Conservation (phyloP, 2,329 filamentous ascomycete genomes). For the Penicillium occitanis region DNA sequence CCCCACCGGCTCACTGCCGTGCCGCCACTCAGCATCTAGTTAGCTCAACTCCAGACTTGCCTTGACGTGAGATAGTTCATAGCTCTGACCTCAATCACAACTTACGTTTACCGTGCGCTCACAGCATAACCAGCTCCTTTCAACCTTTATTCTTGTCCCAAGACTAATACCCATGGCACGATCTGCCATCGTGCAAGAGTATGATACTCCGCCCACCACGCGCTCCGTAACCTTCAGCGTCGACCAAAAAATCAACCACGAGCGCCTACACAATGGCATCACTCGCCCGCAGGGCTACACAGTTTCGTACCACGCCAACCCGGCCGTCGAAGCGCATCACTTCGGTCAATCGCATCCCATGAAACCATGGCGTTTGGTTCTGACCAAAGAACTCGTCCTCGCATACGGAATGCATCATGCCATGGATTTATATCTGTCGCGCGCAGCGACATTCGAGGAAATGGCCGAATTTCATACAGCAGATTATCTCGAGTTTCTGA, state of each 20-base stretch:
- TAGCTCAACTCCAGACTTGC: constrained; percentile 2
- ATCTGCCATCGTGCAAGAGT: constrained; percentile 52
- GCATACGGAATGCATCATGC: constrained; percentile 94
- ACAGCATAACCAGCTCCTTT: background rate
- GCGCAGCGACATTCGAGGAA: constrained; percentile 83
- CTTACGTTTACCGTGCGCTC: background rate
- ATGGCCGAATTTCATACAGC: constrained; percentile 80
- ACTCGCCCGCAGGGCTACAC: constrained; percentile 79
- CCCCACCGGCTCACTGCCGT: constrained; percentile 5
- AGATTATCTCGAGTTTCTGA: constrained; percentile 89
- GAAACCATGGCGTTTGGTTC: constrained; percentile 96
- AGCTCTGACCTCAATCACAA: background rate
- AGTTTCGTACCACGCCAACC: constrained; percentile 94
- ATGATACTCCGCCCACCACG: constrained; percentile 40
- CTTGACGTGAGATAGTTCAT: background rate
- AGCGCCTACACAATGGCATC: constrained; percentile 65
- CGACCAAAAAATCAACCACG: constrained; percentile 53
- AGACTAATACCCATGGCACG: constrained; percentile 38
- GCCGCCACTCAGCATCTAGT: constrained; percentile 7
- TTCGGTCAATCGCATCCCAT: constrained; percentile 97
- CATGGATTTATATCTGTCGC: constrained; percentile 90
- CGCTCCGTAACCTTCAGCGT: constrained; percentile 47
- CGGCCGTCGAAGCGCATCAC: constrained; percentile 92
- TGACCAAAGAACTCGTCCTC: constrained; percentile 92
- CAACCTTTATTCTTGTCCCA: background rate